A percentile compares a stretch with the other conserved stretches of the same genome.
Conservation (phyloP, 768 basidiomycete genomes). For the Rhizopogon vinicolor region DNA sequence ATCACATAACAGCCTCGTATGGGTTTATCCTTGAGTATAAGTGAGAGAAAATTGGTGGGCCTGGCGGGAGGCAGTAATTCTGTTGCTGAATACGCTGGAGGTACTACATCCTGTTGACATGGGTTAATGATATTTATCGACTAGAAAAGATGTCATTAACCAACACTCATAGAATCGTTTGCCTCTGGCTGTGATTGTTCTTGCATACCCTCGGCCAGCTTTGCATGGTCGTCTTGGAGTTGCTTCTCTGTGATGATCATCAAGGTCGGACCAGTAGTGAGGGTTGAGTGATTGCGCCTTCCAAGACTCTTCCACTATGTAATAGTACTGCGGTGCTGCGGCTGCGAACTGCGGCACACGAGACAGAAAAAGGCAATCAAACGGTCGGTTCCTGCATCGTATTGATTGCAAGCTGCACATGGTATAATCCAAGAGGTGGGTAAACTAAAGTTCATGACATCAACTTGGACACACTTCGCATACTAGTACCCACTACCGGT, state of each 20-base stretch:
- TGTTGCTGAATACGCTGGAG: slow-evolving; percentile 6
- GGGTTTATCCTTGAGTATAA: neutral
- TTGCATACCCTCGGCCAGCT: neutral
- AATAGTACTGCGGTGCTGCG: neutral
- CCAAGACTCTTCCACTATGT: too few species aligned
- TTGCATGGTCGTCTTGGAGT: neutral
- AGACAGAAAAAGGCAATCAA: too few species aligned
- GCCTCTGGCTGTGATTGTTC: neutral
- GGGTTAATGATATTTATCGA: neutral
- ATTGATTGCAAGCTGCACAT: neutral
- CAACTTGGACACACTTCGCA: too few species aligned
- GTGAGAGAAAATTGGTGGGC: slow-evolving; percentile 9
- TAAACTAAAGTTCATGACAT: too few species aligned
- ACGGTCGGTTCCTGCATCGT: neutral
- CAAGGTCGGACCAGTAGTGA: too few species aligned
- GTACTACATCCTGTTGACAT: neutral
- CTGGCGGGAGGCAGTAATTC: neutral
- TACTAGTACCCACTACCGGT: too few species aligned
- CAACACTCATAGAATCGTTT: neutral
- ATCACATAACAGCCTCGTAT: slow-evolving; percentile 12
- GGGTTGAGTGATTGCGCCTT: too few species aligned
- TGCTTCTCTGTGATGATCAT: slow-evolving; percentile 4
- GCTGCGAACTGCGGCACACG: neutral
- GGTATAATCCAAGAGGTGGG: neutral
- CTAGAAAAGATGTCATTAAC: neutral